A percentile compares a stretch with the other conserved stretches of the same genome.
Conservation (phyloP, 228 moss, liverwort and hornwort genomes). For the Sphagnum fallax region DNA sequence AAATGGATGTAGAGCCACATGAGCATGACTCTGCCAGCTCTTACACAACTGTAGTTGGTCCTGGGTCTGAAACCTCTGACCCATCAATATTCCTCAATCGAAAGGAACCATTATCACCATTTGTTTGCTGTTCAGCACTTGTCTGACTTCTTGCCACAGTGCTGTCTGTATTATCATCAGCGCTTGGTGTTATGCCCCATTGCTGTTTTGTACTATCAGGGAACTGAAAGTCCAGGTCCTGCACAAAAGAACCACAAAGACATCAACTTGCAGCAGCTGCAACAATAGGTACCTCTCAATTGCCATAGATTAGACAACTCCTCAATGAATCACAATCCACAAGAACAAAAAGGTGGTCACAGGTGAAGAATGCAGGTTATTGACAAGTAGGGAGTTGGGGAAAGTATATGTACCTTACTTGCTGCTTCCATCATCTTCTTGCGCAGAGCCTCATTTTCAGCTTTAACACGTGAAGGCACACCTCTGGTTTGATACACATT, state of each 20-base stretch:
- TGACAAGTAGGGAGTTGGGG: not conserved
- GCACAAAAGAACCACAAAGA: constrained; percentile 5
- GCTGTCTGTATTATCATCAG: constrained; percentile 11
- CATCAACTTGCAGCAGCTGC: too few species aligned
- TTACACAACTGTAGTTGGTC: too few species aligned
- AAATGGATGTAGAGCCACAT: too few species aligned
- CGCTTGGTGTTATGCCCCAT: constrained; percentile 28
- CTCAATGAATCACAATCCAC: too few species aligned
- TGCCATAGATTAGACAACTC: too few species aligned
- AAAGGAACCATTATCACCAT: constrained; percentile 33
- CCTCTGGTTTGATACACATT: constrained; percentile 95
- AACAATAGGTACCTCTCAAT: too few species aligned
- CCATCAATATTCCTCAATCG: constrained; percentile 47
- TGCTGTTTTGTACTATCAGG: constrained; percentile 45
- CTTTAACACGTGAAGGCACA: constrained; percentile 84
- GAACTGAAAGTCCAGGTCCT: constrained; percentile 45
- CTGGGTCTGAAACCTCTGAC: constrained; percentile 4
- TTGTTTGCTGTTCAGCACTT: constrained; percentile 19
- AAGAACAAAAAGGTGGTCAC: too few species aligned
- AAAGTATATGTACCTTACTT: constrained; percentile 27
- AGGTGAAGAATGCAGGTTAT: too few species aligned
- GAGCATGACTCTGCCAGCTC: too few species aligned
- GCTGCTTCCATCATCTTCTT: constrained; percentile 77
- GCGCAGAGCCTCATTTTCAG: constrained; percentile 85
- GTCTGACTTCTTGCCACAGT: constrained; percentile 15